Conservation (phyloP, 148 eudicot species). For the Chenopodium quinoa region DNA sequence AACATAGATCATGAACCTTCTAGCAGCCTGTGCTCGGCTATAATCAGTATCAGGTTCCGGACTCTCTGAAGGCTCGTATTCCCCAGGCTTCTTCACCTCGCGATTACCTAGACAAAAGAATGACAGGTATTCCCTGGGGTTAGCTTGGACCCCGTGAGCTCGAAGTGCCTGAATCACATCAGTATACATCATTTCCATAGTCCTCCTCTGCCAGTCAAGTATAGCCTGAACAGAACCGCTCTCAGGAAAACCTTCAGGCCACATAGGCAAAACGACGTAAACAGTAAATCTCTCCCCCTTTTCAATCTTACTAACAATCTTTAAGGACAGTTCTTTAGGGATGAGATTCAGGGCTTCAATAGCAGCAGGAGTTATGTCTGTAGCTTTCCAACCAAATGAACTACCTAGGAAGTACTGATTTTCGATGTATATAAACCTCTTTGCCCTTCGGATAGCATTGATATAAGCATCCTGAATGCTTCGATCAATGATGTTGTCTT, state of each 20-base stretch:
- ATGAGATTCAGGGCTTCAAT: constrained; percentile 41
- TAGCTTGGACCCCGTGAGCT: constrained; percentile 40
- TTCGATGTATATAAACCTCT: constrained; percentile 45
- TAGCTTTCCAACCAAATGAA: constrained; percentile 40
- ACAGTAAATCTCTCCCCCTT: constrained; percentile 44
- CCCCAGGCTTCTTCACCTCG: constrained; percentile 35
- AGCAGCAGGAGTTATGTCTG: constrained; percentile 33
- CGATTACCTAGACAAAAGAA: constrained; percentile 56
- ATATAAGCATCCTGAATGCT: constrained; percentile 55
- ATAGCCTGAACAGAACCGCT: constrained; percentile 51
- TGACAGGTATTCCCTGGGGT: constrained; percentile 43
- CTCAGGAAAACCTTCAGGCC: constrained; percentile 52
- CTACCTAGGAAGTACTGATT: constrained; percentile 58
- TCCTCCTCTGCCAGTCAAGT: constrained; percentile 56
- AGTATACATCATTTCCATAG: constrained; percentile 59
- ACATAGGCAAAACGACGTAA: constrained; percentile 54
- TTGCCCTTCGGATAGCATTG: constrained; percentile 52
- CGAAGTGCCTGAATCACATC: constrained; percentile 42
- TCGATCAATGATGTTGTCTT: constrained; percentile 43
- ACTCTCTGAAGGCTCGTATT: constrained; percentile 36
- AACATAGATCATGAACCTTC: constrained; percentile 55
- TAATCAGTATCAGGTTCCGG: constrained; percentile 45
- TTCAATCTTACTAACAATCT: constrained; percentile 54
- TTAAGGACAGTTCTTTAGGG: constrained; percentile 45
- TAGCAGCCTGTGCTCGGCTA: constrained; percentile 34